Evolutionary conservation across 164 flowering plant species (phyloP), one percentile per base, ranked within the genome.

Genomic region (Dillenia turbinata): DNA sequence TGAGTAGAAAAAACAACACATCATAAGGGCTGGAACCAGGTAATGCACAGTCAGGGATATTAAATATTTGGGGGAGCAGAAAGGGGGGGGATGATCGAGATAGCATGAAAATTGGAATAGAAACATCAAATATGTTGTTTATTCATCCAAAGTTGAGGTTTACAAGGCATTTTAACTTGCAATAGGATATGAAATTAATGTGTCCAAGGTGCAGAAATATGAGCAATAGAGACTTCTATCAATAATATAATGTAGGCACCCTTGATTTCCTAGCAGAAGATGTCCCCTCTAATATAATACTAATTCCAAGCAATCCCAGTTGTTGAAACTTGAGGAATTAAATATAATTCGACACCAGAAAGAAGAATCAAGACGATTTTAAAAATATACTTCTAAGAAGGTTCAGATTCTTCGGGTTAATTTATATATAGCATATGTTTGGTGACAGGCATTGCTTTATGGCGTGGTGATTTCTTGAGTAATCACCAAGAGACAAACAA

Each of bases 91-190:
- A 47, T 43, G 56, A 71, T 49, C 74, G 60, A 76, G 77, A 65
- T 49, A 59, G 70, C 80, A 79, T 48, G 14, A 77, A 73, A 83
- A 77, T 77, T 59, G 85, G 96, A 87, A 85, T 85, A 85, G 92
- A 89, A 86, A 70, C 89, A 87, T 81, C 92, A 83, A 71, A 89
- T 64, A 11, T 12, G 62, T 83, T 54, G 68, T 82, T 84, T 80
- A 81, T 70, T 72, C 51, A 67, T 58, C 66, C 77, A 48, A 72
- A 26, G 65, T 69, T 58, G 70, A 71, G 40, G 76, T 78, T 72
- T 69, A 67, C 78, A 65, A 78, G 49, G 81, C 69, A 54, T 68
- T 59, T 57, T 56, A 62, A 45, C 55, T 50, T 46, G 48, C 40
- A 14, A 58, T 56, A 52, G 68, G 68, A 77, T 69, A 73, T 60